Conservation (phyloP, 1,284 basidiomycete genomes). For the Malassezia psittaci region DNA sequence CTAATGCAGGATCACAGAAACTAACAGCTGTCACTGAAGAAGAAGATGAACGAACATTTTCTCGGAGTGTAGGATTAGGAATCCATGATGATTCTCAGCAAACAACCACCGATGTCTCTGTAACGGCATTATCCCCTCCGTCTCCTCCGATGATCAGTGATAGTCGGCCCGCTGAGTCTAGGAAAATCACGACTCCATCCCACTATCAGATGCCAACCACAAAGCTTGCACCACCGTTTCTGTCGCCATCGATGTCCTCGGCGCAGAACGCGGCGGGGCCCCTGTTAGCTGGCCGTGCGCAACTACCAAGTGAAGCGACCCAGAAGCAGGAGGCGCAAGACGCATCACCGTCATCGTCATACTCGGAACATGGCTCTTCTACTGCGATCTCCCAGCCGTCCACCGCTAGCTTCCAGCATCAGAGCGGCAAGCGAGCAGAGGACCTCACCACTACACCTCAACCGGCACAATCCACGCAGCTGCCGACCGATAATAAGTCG, state of each 20-base stretch:
- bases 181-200: background rate
- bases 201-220: background rate
- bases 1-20: background rate
- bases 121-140: background rate
- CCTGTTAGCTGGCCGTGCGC: too few species aligned
- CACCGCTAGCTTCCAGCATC: too few species aligned
- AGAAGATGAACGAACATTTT: background rate
- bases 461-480: too few species aligned
- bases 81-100: background rate
- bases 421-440: too few species aligned
- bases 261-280: background rate
- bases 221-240: background rate
- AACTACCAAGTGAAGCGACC: background rate
- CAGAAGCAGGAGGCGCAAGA: background rate
- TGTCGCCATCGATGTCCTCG: background rate
- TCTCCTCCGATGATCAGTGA: background rate
- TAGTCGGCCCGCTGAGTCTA: background rate
- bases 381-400: background rate
- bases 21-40: slow-evolving; percentile 6
- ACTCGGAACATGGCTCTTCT: background rate
- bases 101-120: background rate
- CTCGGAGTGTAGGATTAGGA: background rate
- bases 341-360: background rate
- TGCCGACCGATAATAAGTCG: background rate
- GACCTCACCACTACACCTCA: too few species aligned